These are phyloP conservation scores for Pleomassaria siparia DNA, from an alignment of 2,329 filamentous ascomycete genomes.

Conservation along the genomic window DNA sequence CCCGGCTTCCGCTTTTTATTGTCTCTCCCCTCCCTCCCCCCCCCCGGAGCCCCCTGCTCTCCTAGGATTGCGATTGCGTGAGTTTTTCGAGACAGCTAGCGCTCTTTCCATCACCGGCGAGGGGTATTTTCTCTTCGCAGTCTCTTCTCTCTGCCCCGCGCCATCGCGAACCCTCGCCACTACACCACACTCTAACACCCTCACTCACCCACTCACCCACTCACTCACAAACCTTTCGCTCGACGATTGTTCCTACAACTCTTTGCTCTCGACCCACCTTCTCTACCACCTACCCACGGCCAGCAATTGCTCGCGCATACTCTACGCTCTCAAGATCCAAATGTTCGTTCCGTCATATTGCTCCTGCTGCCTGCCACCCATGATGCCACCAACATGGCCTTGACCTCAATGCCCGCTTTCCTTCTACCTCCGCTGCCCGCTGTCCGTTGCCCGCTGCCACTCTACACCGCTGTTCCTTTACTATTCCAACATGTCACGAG, in stretches of 20 bases:
- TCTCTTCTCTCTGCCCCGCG: slow-evolving; percentile 31
- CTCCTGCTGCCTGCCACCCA: slow-evolving; percentile 28
- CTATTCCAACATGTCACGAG: slow-evolving; percentile 8
- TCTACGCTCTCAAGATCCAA: slow-evolving; percentile 33
- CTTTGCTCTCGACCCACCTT: slow-evolving; percentile 14
- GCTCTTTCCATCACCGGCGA: slow-evolving; percentile 26
- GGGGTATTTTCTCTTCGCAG: slow-evolving; percentile 28
- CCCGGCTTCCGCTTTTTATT: slow-evolving; percentile 10
- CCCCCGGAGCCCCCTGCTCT: slow-evolving; percentile 4
- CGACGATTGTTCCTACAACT: neutral
- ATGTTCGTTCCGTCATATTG: slow-evolving; percentile 45
- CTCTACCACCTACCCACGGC: slow-evolving; percentile 5
- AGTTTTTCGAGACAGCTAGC: slow-evolving; percentile 30
- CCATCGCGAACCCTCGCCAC: slow-evolving; percentile 26
- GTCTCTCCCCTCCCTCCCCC: slow-evolving; percentile 1
- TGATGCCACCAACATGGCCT: slow-evolving; percentile 33
- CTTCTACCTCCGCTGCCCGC: no score
- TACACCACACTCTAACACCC: slow-evolving; percentile 11
- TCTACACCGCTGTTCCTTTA: slow-evolving; percentile 2
- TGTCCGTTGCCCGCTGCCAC: no score
- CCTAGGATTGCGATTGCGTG: slow-evolving; percentile 20
- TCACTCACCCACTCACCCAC: slow-evolving; percentile 21
- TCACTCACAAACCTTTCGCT: slow-evolving; percentile 7
- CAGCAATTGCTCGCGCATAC: slow-evolving; percentile 27
- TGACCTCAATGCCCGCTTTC: slow-evolving; percentile 15